phyloP scores from a whole-genome alignment of 805 yeast species.

The Candida broadrunensis region DNA sequence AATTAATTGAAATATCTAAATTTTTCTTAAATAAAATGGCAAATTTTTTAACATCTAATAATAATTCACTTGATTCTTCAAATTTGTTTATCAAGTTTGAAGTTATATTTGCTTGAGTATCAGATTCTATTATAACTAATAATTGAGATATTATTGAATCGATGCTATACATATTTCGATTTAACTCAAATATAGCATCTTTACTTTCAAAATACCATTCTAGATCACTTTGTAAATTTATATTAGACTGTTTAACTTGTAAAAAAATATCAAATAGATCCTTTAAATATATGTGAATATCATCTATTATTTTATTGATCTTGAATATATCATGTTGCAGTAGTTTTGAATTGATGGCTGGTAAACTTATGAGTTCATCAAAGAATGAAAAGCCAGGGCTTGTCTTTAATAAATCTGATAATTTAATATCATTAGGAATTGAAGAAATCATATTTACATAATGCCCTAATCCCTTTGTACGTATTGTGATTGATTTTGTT shows the following conservation, averaged over 20 bases:
- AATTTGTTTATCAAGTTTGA: conserved; percentile 18
- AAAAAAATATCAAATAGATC: conserved; percentile 14
- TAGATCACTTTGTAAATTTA: conserved; percentile 7
- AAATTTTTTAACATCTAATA: conserved; percentile 22
- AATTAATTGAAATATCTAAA: conserved; percentile 25
- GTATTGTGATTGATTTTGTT: too few species aligned
- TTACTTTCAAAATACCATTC: conserved; percentile 26
- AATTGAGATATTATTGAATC: conserved; percentile 23
- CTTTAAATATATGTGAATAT: conserved; percentile 21
- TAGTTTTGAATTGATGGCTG: conserved; percentile 8
- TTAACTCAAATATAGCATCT: conserved; percentile 14
- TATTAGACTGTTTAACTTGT: conserved; percentile 5
- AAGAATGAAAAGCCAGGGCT: conserved; percentile 19
- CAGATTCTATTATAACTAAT: conserved; percentile 13
- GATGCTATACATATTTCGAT: conserved; percentile 17
- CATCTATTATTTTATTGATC: conserved; percentile 25
- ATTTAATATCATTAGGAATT: conserved; percentile 1
- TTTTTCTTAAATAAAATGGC: conserved; percentile 17
- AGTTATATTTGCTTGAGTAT: conserved; percentile 5
- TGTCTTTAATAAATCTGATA: conserved; percentile 15
- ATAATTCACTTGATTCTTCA: conserved; percentile 22
- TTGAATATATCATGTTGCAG: conserved; percentile 23
- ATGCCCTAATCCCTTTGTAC: too few species aligned
- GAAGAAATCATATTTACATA: too few species aligned
- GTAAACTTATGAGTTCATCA: conserved; percentile 19